phyloP scores from a whole-genome alignment of 345 rosid species.

The Linum tenue region DNA sequence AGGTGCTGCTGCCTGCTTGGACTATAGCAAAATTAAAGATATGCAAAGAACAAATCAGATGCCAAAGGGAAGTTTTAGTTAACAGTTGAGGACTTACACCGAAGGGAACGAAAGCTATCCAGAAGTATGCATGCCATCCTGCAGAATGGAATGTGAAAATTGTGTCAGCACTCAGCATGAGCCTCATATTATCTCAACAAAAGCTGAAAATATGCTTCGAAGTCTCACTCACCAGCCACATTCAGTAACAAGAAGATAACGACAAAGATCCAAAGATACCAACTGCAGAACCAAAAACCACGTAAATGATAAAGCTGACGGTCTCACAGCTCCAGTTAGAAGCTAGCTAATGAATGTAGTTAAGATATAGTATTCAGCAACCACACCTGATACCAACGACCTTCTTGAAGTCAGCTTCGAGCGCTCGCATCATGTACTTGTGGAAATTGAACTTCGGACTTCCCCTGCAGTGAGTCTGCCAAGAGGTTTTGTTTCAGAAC shows the following conservation, averaged over 20 bases:
- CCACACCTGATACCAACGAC: conserved; percentile 85
- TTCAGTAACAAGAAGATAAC: conserved; percentile 71
- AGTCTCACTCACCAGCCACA: conserved; percentile 17
- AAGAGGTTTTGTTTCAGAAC: background rate
- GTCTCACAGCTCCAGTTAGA: background rate
- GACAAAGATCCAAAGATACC: conserved; percentile 88
- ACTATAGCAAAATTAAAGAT: too few relatives aligned
- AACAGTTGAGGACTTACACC: conserved; percentile 35
- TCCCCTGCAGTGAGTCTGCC: conserved; percentile 66
- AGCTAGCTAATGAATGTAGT: background rate
- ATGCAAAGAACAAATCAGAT: background rate
- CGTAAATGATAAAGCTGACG: background rate
- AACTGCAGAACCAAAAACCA: conserved; percentile 33
- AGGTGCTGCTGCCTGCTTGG: too few relatives aligned
- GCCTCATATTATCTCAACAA: too few relatives aligned
- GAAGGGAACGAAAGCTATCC: conserved; percentile 65
- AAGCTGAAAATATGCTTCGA: too few relatives aligned
- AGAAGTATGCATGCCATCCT: conserved; percentile 72
- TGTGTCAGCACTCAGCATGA: conserved; percentile 32
- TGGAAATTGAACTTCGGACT: conserved; percentile 78
- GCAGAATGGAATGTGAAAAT: too few relatives aligned
- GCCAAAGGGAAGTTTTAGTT: too few relatives aligned
- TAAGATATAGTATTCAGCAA: background rate
- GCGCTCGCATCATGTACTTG: conserved; percentile 71
- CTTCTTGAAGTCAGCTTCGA: conserved; percentile 88